Conservation (phyloP, 2,329 filamentous ascomycete genomes). For the Alternaria sp. region DNA sequence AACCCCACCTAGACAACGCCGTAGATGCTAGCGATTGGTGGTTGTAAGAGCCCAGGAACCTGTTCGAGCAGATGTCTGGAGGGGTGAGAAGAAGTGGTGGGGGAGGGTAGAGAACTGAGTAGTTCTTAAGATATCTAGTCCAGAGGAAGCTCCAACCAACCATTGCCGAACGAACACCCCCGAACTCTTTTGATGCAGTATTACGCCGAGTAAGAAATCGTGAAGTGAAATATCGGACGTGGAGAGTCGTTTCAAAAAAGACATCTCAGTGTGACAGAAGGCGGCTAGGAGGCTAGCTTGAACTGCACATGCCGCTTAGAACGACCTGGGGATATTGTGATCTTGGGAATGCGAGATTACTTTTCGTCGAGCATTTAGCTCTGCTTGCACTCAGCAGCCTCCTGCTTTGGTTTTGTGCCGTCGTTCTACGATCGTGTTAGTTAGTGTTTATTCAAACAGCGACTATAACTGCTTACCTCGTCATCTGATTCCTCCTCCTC, state of each 20-base stretch:
- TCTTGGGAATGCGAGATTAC: slow-evolving; percentile 12
- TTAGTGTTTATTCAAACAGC: not conserved
- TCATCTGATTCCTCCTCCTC: slow-evolving; percentile 69
- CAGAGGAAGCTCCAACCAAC: slow-evolving; percentile 26
- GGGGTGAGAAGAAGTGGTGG: slow-evolving; percentile 12
- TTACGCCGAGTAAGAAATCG: slow-evolving; percentile 39
- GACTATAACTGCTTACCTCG: slow-evolving; percentile 40
- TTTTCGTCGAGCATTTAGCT: slow-evolving; percentile 41
- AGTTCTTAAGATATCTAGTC: slow-evolving; percentile 38
- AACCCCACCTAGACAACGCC: slow-evolving; percentile 31
- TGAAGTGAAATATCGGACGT: slow-evolving; percentile 23
- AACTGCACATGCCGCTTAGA: slow-evolving; percentile 13
- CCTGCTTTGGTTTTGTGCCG: slow-evolving; percentile 56
- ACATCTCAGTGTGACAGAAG: slow-evolving; percentile 10
- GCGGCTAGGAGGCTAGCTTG: slow-evolving; percentile 11
- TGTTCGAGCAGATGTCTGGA: slow-evolving; percentile 12
- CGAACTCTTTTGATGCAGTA: slow-evolving; percentile 39
- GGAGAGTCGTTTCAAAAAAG: slow-evolving; percentile 18
- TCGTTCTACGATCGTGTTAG: slow-evolving; percentile 46
- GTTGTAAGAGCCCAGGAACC: slow-evolving; percentile 13
- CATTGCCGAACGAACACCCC: slow-evolving; percentile 25
- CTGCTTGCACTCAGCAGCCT: slow-evolving; percentile 57
- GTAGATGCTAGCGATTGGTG: slow-evolving; percentile 28
- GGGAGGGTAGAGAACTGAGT: slow-evolving; percentile 28
- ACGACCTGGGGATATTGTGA: slow-evolving; percentile 23